Base-by-base conservation (phyloP, 345 rosid genomes). In the Aegle marmelos region DNA sequence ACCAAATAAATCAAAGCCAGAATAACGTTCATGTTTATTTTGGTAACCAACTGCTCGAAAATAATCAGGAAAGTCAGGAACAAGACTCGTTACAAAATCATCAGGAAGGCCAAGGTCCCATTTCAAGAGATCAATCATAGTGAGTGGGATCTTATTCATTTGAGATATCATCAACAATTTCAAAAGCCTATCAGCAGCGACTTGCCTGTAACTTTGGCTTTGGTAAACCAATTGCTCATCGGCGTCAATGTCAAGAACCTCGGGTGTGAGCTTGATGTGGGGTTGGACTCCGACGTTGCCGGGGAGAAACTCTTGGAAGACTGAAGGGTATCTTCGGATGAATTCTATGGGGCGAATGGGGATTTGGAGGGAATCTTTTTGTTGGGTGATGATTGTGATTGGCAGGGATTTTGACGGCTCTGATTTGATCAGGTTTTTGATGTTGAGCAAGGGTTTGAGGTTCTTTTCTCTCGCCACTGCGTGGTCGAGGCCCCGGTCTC, bases 401-500 rank as follows among this genome's bases (percentile, higher is more conserved):
- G 98, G 97, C 28, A 96, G 87, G n/a, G 99, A 91, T 75, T 90
- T 93, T 7, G 98, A 77, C 5, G 99, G 99, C 82, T 96, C 99
- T 57, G 86, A 84, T 81, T 87, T 92, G 79, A 96, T 83, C 11
- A 96, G 85, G 91, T 92, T 85, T 65, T 96, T 96, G 79, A 92
- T 80, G 82, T 82, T 77, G 71, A 94, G 75, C 31, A 96, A 77
- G 0, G 97, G 90, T 28, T 84, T 85, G 60, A 94, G 91, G 82
- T 94, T 91, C 79, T 89, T 92, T 74, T 94, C 98, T 68, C 97
- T 86, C 82, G 88, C 95, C 13, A 96, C 98, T 2, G 89, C 94
- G 85, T 96, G 99, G 86, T 94, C 99, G 28, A 96, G 92, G n/a
- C 98, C 98, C 36, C 99, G 88, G 91, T 96, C 98, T 72, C 94